Base-by-base conservation (phyloP, 2,329 filamentous ascomycete species). In the Clonostachys solani region DNA sequence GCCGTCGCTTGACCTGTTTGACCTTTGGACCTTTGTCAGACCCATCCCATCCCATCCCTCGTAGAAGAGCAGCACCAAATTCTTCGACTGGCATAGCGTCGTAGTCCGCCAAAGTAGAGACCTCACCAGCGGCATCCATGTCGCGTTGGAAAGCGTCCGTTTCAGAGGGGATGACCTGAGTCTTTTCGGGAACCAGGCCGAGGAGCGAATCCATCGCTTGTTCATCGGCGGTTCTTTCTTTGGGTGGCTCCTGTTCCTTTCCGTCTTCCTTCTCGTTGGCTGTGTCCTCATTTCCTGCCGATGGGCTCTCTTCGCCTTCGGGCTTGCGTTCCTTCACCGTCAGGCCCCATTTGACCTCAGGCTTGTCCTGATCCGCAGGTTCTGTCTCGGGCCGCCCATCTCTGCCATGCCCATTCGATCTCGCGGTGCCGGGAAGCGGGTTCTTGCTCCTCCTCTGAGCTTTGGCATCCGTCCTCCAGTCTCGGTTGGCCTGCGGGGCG, bases 11-110 rank as follows among this genome's bases (percentile, higher is more conserved):
- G 52, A 81, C 84, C 35, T 83, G 74, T 54, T 87, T 87, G 6
- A 69, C 64, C 42, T 67, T 74, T 4, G 72, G 65, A 3, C 74
- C 77, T 42, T 73, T 68, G 51, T 76, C 72, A 47, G 83, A 79
- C 65, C 69, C 86, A 73, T 96, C 91, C 92, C 92, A 96, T 9
- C 94, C 94, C 88, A 97, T 96, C 10, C 92, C 91, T 33, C 92
- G 83, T 35, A 99, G 76, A 53, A 97, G 75, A 1, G 92, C 91
- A 16, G 91, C 87, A 8, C 94, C 94, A 54, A 97, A 99, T 57
- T 96, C 91, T 56, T 96, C 92, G 15, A 97, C 90, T 0, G 94
- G 92, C 51, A 96, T 86, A 12, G 86, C 84, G 49, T 87, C 86
- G 68, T 97, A 97, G 58, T 94, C 89, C 34, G 89, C 87, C 16